Evolutionary conservation across 306 rosid species (phyloP), one percentile per base, ranked within the genome.

Genomic region (Fragaria vesca): DNA sequence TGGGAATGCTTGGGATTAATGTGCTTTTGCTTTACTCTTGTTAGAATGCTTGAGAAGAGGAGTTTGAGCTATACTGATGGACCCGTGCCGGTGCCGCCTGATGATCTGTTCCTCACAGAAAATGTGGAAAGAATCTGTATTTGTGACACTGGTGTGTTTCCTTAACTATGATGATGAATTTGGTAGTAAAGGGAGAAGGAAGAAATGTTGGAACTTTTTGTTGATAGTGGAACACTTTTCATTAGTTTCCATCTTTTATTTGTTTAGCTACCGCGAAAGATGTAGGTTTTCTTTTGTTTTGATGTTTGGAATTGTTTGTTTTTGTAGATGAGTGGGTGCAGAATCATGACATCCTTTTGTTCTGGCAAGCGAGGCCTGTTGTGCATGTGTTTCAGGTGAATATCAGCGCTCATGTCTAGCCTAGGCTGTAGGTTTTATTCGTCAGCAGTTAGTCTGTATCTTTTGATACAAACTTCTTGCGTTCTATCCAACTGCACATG

Each of bases 351-450:
- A 81, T 95, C 77, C 97, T 95, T 79, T 84, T 95, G 87, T 95
- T 95, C 88, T 95, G 99, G 99, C 99, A 93, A 88, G 98, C 91
- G 74, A 89, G 91, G 85, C 99, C 97, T 50, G 91, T 86, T 72
- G 99, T 95, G 78, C 96, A 89, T 65, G 96, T 91, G 71, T 95
- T 88, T 87, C 97, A 93, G 99, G 98, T 95, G 84, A 92, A 69
- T 11, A 18, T 61, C 15, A 72, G 8, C 9, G 76, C n/a, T 58
- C 17, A 36, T 38, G 38, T 12, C 16, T 40, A 66, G 28, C 26
- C 34, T 26, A 20, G 50, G 20, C 9, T 32, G 66, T 36, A 11
- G 20, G 13, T 62, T 62, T 28, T 15, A 30, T 30, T 63, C 0
- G 1, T 63, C 68, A 7, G 20, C 16, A 5, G 68, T 62, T 30